Base-by-base conservation (phyloP, 768 basidiomycete genomes). In the Crepidotus variabilis region DNA sequence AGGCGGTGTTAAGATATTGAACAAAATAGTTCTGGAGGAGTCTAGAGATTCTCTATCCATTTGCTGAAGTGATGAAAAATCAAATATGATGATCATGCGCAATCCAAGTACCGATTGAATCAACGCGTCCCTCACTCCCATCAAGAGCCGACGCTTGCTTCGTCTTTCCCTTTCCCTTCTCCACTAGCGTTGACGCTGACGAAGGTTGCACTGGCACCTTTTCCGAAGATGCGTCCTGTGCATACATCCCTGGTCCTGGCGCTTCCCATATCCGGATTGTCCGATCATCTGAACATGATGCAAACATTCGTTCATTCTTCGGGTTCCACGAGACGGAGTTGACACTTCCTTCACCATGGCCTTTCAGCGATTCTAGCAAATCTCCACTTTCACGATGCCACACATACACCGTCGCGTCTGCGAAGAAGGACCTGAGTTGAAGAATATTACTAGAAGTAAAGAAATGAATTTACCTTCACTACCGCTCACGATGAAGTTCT, bases 301-400 rank as follows among this genome's bases (percentile, higher is more conserved):
- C 97, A 73, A 98, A 98, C 87, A 98, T 90, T 56, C 87, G 84
- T 61, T 86, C 82, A 66, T 93, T 89, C 50, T 78, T 78, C 18
- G 93, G 94, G 70, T 97, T 95, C 97, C 97, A 99, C 34, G 94
- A 89, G 14, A 98, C 95, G 13, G 90, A 87, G 69, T 98, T 99
- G 59, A 99, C 95, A 59, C 88, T 90, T 39, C 94, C 94, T 56
- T 75, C 75, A n/a, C 85, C 86, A 64, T 98, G 96, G 0, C 97
- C 97, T 2, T 82, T 69, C 2, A 99, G 80, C n/a, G 86, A 80
- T 69, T 97, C 93, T n/a, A 98, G 78, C 46, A 95, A 78, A 2
- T 79, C 75, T 1, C 88, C 90, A 9, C 88, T 88, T 63, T 92
- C 88, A 47, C 90, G 84, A 69, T 98, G 92, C 95, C 96, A 99